Percentiles rank a stretch among this genome's conserved stretches.
phyloP scores from a whole-genome alignment of 1,139 yeast species.

The Yamadazyma oceani region DNA sequence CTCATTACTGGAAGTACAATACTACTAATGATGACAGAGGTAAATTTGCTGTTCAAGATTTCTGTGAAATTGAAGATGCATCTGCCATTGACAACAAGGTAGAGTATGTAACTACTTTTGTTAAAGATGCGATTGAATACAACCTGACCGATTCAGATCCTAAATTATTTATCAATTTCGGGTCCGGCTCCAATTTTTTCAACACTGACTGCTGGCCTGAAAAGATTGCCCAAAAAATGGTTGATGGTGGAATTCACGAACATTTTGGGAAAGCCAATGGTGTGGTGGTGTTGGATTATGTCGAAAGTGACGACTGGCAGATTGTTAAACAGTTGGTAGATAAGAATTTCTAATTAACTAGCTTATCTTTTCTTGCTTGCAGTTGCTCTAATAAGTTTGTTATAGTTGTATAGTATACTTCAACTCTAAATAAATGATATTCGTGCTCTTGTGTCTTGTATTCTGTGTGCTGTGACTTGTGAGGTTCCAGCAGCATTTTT shows the following conservation, averaged over 20 bases:
- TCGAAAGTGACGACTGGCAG: conserved; percentile 63
- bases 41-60: conserved; percentile 67
- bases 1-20: conserved; percentile 67
- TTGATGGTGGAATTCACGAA: conserved; percentile 46
- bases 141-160: conserved; percentile 46
- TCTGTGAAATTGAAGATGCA: conserved; percentile 58
- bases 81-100: conserved; percentile 61
- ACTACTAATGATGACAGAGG: conserved; percentile 68
- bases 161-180: conserved; percentile 69
- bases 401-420: too few species aligned
- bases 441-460: too few species aligned
- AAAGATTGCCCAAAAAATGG: conserved; percentile 57
- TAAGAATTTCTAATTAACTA: conserved; percentile 52
- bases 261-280: conserved; percentile 53
- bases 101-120: conserved; percentile 55
- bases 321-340: conserved; percentile 53
- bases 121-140: conserved; percentile 54
- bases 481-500: too few species aligned
- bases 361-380: background rate
- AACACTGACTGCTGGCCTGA: conserved; percentile 77
- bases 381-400: too few species aligned
- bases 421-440: too few species aligned
- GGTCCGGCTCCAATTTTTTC: conserved; percentile 74
- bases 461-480: too few species aligned
- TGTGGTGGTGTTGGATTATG: conserved; percentile 69